Base-by-base conservation (phyloP, 2,329 filamentous ascomycete genomes). In the Fusarium verticillioides region DNA sequence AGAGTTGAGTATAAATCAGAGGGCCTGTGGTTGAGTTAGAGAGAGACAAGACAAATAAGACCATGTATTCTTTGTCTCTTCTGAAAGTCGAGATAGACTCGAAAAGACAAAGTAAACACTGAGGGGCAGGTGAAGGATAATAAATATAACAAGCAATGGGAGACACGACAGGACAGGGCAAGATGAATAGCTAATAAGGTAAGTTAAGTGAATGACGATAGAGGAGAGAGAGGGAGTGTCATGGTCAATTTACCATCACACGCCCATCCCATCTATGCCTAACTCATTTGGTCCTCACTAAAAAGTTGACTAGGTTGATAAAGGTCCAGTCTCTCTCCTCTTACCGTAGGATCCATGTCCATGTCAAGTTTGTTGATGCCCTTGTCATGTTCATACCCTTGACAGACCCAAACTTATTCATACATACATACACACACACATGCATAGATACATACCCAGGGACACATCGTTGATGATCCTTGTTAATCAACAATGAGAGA, bases 81-180 rank as follows among this genome's bases (percentile, higher is more conserved):
- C 37, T n/a, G 9, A 60, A 32, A 19, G 57, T 50, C 15, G 39
- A 34, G 23, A 66, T 28, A 50, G 15, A 44, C 30, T 57, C 50
- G 18, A 42, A 26, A 46, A 32, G 64, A 28, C 19, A 57, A 57
- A n/a, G 37, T 28, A 47, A 57, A 59, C 59, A 63, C 56, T 43
- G 65, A 72, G 64, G 63, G 59, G 72, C 56, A 63, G 62, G 43
- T 53, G 67, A 43, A 67, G 53, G 54, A 72, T 54, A 75, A 67
- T 77, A 77, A 77, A 77, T 69, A 70, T 76, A 76, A 46, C 69
- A 69, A 75, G 63, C 49, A 74, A 73, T 60, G 58, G 36, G 47
- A 66, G 53, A 60, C 34, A 69, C 23, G 56, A 57, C 34, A 42
- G 43, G 36, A 37, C 36, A 39, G 19, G 37, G 28, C 23, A 46